A percentile compares a stretch with the other conserved stretches of the same genome.
Evolutionary conservation across 495 filamentous ascomycete species (phyloP).

Genomic region (Penicillium argentinense): DNA sequence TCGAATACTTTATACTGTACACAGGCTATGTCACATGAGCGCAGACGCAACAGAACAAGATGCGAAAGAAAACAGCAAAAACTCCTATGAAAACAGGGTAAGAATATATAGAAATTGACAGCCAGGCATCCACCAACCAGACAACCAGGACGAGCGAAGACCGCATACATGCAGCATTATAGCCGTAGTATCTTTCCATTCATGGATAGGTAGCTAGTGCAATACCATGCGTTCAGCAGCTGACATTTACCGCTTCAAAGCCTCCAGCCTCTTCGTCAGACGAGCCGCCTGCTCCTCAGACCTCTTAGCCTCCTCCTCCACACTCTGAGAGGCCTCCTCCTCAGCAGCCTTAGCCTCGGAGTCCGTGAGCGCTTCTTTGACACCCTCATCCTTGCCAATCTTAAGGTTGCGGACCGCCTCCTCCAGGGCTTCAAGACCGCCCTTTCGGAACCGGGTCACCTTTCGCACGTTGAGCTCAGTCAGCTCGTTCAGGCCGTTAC

Average conservation of each 20-base stretch:
- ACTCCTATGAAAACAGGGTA: constrained; percentile 26
- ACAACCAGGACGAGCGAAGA: no score
- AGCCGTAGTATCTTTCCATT: no score
- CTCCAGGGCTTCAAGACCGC: constrained; percentile 68
- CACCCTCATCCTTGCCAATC: constrained; percentile 15
- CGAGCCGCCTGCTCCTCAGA: constrained; percentile 5
- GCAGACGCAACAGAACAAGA: constrained; percentile 22
- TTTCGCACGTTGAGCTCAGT: constrained; percentile 79
- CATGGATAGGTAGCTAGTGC: no score
- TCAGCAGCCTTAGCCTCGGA: constrained; percentile 2
- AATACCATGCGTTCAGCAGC: neutral
- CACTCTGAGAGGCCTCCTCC: constrained; percentile 16
- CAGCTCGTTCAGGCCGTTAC: constrained; percentile 59
- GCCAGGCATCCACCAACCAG: neutral
- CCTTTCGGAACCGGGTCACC: constrained; percentile 73
- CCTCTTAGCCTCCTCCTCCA: constrained; percentile 6
- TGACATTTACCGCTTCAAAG: constrained; percentile 3
- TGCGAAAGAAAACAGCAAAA: constrained; percentile 23
- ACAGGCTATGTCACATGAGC: constrained; percentile 32
- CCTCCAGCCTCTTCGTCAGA: constrained; percentile 7
- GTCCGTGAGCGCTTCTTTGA: neutral
- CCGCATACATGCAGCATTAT: no score
- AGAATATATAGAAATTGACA: constrained; percentile 7
- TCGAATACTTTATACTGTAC: constrained; percentile 32
- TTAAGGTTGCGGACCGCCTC: constrained; percentile 65